A percentile compares a stretch with the other conserved stretches of the same genome.
phyloP scores from a whole-genome alignment of 371 early-diverging fungal genomes.

The Mortierella sp. region DNA sequence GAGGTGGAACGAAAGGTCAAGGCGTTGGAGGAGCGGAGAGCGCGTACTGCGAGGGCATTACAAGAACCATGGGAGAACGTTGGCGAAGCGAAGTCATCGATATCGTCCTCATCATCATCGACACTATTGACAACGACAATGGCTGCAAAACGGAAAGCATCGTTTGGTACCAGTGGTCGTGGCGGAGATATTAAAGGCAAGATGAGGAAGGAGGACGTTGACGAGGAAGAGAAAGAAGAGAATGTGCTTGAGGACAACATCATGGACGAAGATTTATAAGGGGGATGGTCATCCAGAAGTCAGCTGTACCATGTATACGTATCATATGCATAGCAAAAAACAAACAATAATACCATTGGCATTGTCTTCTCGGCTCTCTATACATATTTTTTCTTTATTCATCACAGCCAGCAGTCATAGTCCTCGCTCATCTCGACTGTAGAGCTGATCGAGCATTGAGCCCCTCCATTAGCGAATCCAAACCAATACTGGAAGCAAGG shows the following conservation, averaged over 20 bases:
- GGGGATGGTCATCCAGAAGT: too few relatives aligned
- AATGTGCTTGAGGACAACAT: not conserved
- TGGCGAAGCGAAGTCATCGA: not conserved
- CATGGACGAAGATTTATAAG: not conserved
- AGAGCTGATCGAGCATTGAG: conserved; percentile 22
- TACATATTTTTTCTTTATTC: not conserved
- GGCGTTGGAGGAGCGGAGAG: not conserved
- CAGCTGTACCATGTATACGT: too few relatives aligned
- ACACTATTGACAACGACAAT: not conserved
- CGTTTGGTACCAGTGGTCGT: not conserved
- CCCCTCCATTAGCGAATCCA: conserved; percentile 49
- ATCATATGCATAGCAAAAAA: too few relatives aligned
- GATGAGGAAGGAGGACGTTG: not conserved
- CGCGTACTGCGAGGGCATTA: not conserved
- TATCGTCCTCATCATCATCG: not conserved
- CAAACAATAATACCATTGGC: not conserved
- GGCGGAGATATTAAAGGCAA: not conserved
- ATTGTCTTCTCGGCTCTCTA: too few relatives aligned
- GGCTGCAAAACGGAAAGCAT: conserved; percentile 6
- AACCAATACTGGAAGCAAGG: conserved; percentile 56
- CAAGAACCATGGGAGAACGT: too few relatives aligned
- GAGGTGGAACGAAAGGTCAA: conserved; percentile 8
- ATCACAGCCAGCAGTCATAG: conserved; percentile 50
- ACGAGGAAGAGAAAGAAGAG: not conserved
- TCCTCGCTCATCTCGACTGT: conserved; percentile 50